phyloP scores from a whole-genome alignment of 345 rosid species.

The Aquilaria malaccensis region DNA sequence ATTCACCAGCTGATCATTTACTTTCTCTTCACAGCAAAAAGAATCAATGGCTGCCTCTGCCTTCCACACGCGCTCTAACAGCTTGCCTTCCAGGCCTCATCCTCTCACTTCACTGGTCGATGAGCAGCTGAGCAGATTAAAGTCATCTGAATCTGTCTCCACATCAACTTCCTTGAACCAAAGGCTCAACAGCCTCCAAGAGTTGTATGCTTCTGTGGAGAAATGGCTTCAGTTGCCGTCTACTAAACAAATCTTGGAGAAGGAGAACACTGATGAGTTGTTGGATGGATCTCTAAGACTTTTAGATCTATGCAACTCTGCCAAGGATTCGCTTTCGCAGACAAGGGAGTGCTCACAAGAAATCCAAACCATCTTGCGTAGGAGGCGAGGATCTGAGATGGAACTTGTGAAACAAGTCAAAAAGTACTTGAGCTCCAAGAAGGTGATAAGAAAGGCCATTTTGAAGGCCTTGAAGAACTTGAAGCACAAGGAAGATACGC shows the following conservation, averaged over 20 bases:
- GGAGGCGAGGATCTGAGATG: slow-evolving; percentile 15
- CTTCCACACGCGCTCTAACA: slow-evolving; percentile 40
- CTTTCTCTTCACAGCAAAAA: slow-evolving; percentile 1
- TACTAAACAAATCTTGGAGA: slow-evolving; percentile 21
- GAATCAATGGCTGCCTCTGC: slow-evolving; percentile 27
- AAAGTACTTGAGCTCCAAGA: slow-evolving; percentile 21
- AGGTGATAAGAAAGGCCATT: slow-evolving; percentile 14
- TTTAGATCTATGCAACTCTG: slow-evolving; percentile 23
- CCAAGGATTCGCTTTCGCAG: slow-evolving; percentile 25
- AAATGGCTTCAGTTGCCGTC: slow-evolving; percentile 21
- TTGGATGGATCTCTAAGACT: slow-evolving; percentile 31
- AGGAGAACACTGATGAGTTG: slow-evolving; percentile 25
- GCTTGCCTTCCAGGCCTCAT: slow-evolving; percentile 36
- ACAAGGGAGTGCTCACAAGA: slow-evolving; percentile 18
- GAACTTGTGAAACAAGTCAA: slow-evolving; percentile 6
- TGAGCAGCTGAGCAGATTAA: slow-evolving; percentile 27
- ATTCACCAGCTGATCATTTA: neutral
- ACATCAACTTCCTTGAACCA: slow-evolving; percentile 22
- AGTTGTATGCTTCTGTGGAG: slow-evolving; percentile 27
- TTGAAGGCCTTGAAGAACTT: slow-evolving; percentile 14
- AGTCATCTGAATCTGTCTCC: slow-evolving; percentile 17
- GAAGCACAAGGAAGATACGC: slow-evolving; percentile 12
- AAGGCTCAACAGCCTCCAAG: slow-evolving; percentile 18
- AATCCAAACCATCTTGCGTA: slow-evolving; percentile 18
- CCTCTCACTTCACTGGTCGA: slow-evolving; percentile 29